Conservation (phyloP, 169 alveolate species). For the Besnoitia besnoiti region DNA sequence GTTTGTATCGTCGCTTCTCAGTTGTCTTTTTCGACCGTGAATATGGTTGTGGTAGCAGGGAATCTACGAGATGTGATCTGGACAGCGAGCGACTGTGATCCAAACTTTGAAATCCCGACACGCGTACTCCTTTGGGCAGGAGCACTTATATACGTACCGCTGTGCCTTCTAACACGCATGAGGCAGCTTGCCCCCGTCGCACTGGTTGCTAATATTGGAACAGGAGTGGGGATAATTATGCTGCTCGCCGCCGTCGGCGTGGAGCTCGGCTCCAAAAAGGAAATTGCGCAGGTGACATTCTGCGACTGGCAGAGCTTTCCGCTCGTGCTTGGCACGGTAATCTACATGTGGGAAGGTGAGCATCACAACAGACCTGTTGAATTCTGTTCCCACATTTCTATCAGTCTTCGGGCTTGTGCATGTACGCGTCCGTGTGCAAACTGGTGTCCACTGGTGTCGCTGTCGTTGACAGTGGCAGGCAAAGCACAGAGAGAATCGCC, state of each 20-base stretch:
- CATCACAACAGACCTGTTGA: no score
- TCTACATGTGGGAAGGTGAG: constrained; percentile 21
- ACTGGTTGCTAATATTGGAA: background rate
- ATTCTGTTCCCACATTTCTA: no score
- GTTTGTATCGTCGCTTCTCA: background rate
- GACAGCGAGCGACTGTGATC: constrained; percentile 10
- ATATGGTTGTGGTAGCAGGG: background rate
- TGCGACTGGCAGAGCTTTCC: background rate
- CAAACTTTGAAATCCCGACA: background rate
- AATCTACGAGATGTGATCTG: background rate
- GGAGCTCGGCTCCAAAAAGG: background rate
- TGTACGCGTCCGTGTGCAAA: no score
- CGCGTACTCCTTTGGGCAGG: background rate
- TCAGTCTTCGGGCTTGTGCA: no score
- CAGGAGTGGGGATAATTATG: background rate
- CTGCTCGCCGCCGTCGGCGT: background rate
- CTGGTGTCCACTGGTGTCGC: no score
- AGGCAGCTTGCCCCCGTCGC: background rate
- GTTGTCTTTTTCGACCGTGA: background rate
- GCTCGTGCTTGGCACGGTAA: background rate
- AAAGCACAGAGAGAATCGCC: no score
- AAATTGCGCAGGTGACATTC: background rate
- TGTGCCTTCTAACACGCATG: background rate
- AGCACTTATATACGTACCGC: background rate
- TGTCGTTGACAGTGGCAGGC: no score